Evolutionary conservation across 306 rosid species (phyloP).

Genomic region (Medicago ruthenica): DNA sequence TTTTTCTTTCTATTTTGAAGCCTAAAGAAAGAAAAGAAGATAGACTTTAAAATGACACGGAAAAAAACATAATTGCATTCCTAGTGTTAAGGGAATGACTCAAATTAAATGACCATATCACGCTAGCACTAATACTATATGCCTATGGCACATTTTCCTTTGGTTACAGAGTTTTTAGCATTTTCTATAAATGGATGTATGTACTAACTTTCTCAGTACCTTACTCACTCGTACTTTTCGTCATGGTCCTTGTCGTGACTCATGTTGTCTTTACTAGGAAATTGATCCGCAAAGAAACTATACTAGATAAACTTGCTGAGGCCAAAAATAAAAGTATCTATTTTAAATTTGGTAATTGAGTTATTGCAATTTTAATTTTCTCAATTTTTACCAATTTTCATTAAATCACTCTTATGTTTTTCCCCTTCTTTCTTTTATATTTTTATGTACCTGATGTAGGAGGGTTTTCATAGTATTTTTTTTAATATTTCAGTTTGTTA

Average conservation of each 20-base stretch:
- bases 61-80: slow-evolving; percentile 23
- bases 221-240: too few relatives aligned
- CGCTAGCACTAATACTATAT: slow-evolving; percentile 25
- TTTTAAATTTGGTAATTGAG: not conserved
- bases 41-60: not conserved
- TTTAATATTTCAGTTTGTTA: too few relatives aligned
- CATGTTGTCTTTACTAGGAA: slow-evolving; percentile 4
- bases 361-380: not conserved
- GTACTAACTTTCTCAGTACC: not conserved
- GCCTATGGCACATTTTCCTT: slow-evolving; percentile 41
- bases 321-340: slow-evolving; percentile 20
- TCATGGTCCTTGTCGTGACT: slow-evolving; percentile 22
- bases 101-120: slow-evolving; percentile 14
- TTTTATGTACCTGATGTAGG: too few relatives aligned
- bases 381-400: not conserved
- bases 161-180: slow-evolving; percentile 30
- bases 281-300: not conserved
- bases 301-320: slow-evolving; percentile 43
- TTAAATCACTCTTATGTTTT: not conserved
- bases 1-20: not conserved
- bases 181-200: not conserved
- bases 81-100: slow-evolving; percentile 40
- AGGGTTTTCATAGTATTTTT: too few relatives aligned
- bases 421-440: not conserved
- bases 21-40: not conserved